These are phyloP conservation scores for Triangularia setosa DNA, from an alignment of 2,329 filamentous ascomycete species.

Conservation along the genomic window DNA sequence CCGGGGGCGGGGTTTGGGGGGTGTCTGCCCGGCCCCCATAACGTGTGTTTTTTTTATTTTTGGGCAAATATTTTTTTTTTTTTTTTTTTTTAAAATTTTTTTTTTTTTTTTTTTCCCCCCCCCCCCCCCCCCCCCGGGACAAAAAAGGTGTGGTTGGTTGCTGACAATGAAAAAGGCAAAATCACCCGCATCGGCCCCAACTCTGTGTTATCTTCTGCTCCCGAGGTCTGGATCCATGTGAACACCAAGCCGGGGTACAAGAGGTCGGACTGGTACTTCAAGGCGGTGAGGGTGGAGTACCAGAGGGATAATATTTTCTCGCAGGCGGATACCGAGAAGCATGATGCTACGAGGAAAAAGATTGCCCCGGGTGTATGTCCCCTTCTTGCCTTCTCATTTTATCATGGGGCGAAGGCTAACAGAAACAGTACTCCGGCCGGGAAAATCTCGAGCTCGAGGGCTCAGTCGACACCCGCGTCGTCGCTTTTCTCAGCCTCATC, in stretches of 20 bases:
- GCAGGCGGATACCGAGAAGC: slow-evolving; percentile 45
- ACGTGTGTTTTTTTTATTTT: too few species aligned
- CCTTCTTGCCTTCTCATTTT: not conserved
- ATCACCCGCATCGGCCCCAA: slow-evolving; percentile 22
- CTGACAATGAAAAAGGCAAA: slow-evolving; percentile 11
- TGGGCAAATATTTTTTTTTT: too few species aligned
- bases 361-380: slow-evolving; percentile 48
- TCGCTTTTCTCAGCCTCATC: slow-evolving; percentile 45
- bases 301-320: slow-evolving; percentile 49
- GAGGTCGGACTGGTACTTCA: slow-evolving; percentile 16
- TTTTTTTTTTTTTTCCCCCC: too few species aligned
- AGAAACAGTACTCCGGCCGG: slow-evolving; percentile 47
- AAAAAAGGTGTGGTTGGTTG: not conserved
- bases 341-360: slow-evolving; percentile 43
- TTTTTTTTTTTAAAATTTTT: too few species aligned
- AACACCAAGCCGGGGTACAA: slow-evolving; percentile 17
- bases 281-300: slow-evolving; percentile 13
- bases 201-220: slow-evolving; percentile 13
- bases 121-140: too few species aligned
- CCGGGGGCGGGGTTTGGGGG: too few species aligned
- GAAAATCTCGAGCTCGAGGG: slow-evolving; percentile 48
- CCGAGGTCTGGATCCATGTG: slow-evolving; percentile 18
- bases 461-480: slow-evolving; percentile 46
- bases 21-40: too few species aligned
- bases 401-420: not conserved